Evolutionary conservation across 179 eudicot genomes (phyloP).

Genomic region (Camellia oleifera): DNA sequence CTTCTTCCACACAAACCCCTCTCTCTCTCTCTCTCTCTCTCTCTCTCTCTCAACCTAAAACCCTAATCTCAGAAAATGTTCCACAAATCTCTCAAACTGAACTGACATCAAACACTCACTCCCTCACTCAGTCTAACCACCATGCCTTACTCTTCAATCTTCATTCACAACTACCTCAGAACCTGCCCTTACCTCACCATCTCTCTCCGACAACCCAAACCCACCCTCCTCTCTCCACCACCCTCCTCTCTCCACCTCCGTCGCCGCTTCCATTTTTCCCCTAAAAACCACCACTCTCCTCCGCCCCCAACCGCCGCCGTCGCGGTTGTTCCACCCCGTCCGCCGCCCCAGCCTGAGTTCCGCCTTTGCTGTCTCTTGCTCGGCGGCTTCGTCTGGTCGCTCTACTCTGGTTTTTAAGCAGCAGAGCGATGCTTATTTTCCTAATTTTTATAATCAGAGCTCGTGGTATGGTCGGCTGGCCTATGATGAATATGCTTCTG

Average conservation of each 20-base stretch:
- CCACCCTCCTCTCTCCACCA: conserved; percentile 8
- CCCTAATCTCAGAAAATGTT: background rate
- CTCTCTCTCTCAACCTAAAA: background rate
- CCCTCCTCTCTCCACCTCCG: conserved; percentile 13
- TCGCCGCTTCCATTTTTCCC: conserved; percentile 5
- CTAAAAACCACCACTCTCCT: conserved; percentile 1
- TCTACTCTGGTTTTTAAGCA: conserved; percentile 16
- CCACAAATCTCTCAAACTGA: conserved; percentile 5
- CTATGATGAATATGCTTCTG: conserved; percentile 37
- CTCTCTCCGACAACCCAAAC: conserved; percentile 22
- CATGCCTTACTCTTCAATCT: conserved; percentile 24
- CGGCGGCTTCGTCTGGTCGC: conserved; percentile 17
- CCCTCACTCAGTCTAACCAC: background rate
- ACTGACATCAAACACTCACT: background rate
- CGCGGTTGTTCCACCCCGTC: no score
- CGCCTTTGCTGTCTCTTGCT: conserved; percentile 11
- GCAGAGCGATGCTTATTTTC: conserved; percentile 12
- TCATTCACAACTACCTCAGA: conserved; percentile 17
- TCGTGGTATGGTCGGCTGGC: conserved; percentile 38
- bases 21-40: background rate
- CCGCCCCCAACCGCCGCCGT: conserved; percentile 10
- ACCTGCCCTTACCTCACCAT: conserved; percentile 15
- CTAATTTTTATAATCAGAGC: conserved; percentile 31
- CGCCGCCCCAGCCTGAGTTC: background rate
- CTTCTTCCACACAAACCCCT: background rate